Evolutionary conservation across 139 green algal species (phyloP), one percentile per base, ranked within the genome.

Genomic region (Asterochloris erici): DNA sequence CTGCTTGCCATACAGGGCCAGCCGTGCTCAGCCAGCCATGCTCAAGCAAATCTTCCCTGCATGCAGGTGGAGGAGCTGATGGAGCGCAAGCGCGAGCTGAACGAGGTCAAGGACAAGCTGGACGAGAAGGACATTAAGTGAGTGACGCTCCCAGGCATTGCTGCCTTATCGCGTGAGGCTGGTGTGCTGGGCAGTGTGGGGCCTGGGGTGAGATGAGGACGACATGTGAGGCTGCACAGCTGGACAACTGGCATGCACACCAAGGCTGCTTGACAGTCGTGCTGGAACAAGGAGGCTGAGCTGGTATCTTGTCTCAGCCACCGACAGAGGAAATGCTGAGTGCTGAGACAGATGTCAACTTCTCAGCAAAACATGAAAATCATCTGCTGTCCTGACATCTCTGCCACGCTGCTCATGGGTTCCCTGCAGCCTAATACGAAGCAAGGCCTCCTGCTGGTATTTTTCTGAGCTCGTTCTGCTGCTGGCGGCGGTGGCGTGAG

Each of bases 81-180:
- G 76, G 13, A n/a, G 11, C 14, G 68, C 24, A 80, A 80, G 76
- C 23, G 54, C 9, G 68, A 80, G 76, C 76, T 80, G 23, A 80
- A 80, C 54, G 76, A 29, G 19, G 54, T 29, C 23, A 80, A 80
- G 61, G 61, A 80, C 76, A 16, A 70, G 61, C 60, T 80, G 54
- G 76, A 80, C 23, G 68, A 62, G n/a, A 80, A 80, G 54, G 76
- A 80, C 76, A 80, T 80, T 54, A 80, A 80, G 76, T 80, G 54
- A 54, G 76, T 61, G 28, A 54, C 10, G n/a, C 17, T 47, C 9
- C 15, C 21, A 54, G 38, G 38, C 38, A 54, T 54, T 54, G 38
- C 38, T 10, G 6, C 38, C 6, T 54, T 6, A 54, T 54, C 6
- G 38, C 38, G 38, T 54, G 38, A 54, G 38, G 38, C 38, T 54